Conservation (phyloP, 306 rosid genomes). For the Cicer yamashitae region DNA sequence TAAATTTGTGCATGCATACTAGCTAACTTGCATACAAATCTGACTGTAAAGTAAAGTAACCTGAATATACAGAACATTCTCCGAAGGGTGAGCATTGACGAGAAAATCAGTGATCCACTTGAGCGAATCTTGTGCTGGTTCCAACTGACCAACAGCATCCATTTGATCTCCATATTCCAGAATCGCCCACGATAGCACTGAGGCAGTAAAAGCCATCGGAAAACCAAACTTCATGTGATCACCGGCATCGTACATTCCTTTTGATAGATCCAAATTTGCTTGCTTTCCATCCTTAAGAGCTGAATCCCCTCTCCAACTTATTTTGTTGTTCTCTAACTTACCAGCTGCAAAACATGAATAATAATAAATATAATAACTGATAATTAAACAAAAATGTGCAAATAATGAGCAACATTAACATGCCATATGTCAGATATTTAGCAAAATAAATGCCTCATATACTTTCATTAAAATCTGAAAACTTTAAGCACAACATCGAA, state of each 20-base stretch:
- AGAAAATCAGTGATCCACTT: slow-evolving; percentile 99
- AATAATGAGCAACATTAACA: slow-evolving; percentile 9
- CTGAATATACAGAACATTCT: slow-evolving; percentile 90
- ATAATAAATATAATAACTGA: slow-evolving; percentile 8
- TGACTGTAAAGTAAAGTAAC: slow-evolving; percentile 46
- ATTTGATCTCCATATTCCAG: slow-evolving; percentile 95
- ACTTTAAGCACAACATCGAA: neutral
- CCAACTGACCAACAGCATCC: slow-evolving; percentile 76
- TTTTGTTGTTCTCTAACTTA: slow-evolving; percentile 63
- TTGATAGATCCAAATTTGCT: slow-evolving; percentile 71
- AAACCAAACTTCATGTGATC: slow-evolving; percentile 95
- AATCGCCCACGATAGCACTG: slow-evolving; percentile 91
- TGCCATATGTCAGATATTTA: neutral
- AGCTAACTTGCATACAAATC: slow-evolving; percentile 29
- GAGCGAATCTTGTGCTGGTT: slow-evolving; percentile 69
- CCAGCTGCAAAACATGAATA: slow-evolving; percentile 67
- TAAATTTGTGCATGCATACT: slow-evolving; percentile 24
- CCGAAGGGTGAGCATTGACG: slow-evolving; percentile 73
- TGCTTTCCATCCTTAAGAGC: slow-evolving; percentile 78
- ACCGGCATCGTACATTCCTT: slow-evolving; percentile 97
- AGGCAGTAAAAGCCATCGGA: slow-evolving; percentile 92
- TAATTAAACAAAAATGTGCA: slow-evolving; percentile 22
- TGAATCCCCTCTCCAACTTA: slow-evolving; percentile 96
- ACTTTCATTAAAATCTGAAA: neutral
- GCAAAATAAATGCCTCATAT: slow-evolving; percentile 15